These are phyloP conservation scores for Fusarium burgessii DNA, from an alignment of 2,329 filamentous ascomycete species.

Conservation along the genomic window DNA sequence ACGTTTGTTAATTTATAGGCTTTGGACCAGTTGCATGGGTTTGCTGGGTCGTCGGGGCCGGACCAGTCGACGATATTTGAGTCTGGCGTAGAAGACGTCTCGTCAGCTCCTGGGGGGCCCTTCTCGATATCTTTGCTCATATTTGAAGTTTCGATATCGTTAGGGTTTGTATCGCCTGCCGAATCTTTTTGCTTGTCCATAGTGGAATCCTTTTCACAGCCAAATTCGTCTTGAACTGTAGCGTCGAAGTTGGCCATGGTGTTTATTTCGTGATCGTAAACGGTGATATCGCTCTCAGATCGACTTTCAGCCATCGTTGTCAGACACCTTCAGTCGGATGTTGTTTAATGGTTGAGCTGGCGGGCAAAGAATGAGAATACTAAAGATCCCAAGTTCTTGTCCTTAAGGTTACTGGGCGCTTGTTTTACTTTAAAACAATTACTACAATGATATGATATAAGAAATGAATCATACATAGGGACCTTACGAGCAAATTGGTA, in stretches of 20 bases:
- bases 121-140: rapidly evolving
- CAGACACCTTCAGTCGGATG: too few relatives aligned
- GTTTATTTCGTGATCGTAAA: not conserved
- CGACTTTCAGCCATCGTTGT: not conserved
- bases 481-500: rapidly evolving
- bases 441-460: rapidly evolving
- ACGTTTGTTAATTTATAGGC: not conserved
- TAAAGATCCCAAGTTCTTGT: rapidly evolving
- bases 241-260: rapidly evolving
- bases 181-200: not conserved
- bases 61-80: not conserved
- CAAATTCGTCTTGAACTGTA: too few relatives aligned
- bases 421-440: rapidly evolving
- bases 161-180: not conserved
- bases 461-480: rapidly evolving
- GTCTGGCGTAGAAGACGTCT: too few relatives aligned
- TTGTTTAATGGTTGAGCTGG: not conserved
- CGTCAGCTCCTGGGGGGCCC: rapidly evolving
- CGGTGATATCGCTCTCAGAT: rapidly evolving
- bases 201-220: not conserved
- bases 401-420: rapidly evolving
- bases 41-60: rapidly evolving
- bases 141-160: not conserved
- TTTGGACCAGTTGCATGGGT: not conserved
- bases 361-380: not conserved